Percentiles rank a stretch among this genome's conserved stretches.
Evolutionary conservation across 495 filamentous ascomycete genomes (phyloP).

Genomic region (Aspergillus indologenus): DNA sequence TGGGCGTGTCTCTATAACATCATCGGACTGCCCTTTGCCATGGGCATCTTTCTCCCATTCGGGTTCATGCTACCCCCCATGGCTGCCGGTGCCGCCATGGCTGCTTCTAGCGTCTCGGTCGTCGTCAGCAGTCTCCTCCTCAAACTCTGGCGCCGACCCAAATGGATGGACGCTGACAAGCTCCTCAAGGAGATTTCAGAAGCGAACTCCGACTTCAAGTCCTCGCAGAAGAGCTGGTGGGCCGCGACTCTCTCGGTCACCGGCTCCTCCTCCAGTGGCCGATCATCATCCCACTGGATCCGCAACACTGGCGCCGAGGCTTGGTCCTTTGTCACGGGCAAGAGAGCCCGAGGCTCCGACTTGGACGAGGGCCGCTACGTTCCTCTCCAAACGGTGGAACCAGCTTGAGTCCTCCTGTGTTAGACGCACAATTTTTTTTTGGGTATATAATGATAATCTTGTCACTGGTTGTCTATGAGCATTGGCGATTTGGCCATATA

Average conservation of each 20-base stretch:
- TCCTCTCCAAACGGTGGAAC: slow-evolving; percentile 44
- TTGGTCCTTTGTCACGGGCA: slow-evolving; percentile 33
- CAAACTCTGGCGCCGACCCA: slow-evolving; percentile 81
- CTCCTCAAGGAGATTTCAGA: slow-evolving; percentile 49
- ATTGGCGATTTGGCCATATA: slow-evolving; percentile 4
- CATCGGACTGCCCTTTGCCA: slow-evolving; percentile 90
- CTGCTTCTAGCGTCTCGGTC: slow-evolving; percentile 82
- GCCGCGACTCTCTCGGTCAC: slow-evolving; percentile 25
- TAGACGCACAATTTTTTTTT: slow-evolving; percentile 4
- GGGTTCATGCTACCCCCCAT: slow-evolving; percentile 88
- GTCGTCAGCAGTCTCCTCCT: slow-evolving; percentile 79
- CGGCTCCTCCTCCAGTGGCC: slow-evolving; percentile 14
- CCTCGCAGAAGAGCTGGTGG: slow-evolving; percentile 34
- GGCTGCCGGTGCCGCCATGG: slow-evolving; percentile 95
- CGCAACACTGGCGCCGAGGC: slow-evolving; percentile 16
- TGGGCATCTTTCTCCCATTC: slow-evolving; percentile 87
- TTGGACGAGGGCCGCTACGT: slow-evolving; percentile 41
- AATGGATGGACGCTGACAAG: slow-evolving; percentile 80
- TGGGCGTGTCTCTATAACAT: slow-evolving; percentile 95
- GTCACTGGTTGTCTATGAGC: not conserved
- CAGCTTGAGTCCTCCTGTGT: slow-evolving; percentile 22
- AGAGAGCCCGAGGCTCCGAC: slow-evolving; percentile 17
- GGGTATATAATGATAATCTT: not conserved
- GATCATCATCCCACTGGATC: slow-evolving; percentile 22
- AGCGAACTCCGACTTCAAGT: slow-evolving; percentile 7